A percentile compares a stretch with the other conserved stretches of the same genome.
Conservation (phyloP, 2,329 filamentous ascomycete species). For the Rutstroemia sp. region DNA sequence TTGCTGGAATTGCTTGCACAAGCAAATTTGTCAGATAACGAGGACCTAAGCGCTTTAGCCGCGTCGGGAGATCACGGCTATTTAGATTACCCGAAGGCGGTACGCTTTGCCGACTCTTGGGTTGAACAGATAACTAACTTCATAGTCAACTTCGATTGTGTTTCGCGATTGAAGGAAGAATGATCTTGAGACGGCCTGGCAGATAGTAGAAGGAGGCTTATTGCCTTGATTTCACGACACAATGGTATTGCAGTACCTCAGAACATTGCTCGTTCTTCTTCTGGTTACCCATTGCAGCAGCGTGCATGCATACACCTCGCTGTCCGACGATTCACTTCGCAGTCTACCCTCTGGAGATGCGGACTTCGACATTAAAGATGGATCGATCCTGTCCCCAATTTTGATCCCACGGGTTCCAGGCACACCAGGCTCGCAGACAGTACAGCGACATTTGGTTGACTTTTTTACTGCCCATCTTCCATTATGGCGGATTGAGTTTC, state of each 20-base stretch:
- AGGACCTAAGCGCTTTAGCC: background rate
- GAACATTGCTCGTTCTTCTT: conserved; percentile 14
- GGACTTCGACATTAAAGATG: conserved; percentile 72
- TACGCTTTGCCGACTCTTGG: background rate
- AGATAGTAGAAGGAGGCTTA: conserved; percentile 15
- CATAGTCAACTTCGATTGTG: background rate
- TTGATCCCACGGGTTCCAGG: conserved; percentile 83
- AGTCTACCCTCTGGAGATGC: conserved; percentile 62
- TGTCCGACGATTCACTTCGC: conserved; percentile 70
- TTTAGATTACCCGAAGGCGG: no score
- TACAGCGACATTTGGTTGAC: conserved; percentile 73
- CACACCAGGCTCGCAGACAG: conserved; percentile 64
- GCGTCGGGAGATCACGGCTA: background rate
- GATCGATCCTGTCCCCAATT: conserved; percentile 76
- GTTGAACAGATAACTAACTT: conserved; percentile 1
- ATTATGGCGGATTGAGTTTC: conserved; percentile 71
- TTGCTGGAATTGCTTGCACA: background rate
- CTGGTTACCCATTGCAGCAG: conserved; percentile 13
- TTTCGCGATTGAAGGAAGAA: conserved; percentile 11
- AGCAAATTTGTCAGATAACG: background rate
- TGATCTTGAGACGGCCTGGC: conserved; percentile 17
- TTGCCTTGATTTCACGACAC: conserved; percentile 14
- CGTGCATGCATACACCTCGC: conserved; percentile 29
- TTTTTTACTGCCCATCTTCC: conserved; percentile 74
- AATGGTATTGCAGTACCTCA: conserved; percentile 15